Evolutionary conservation across 495 filamentous ascomycete species (phyloP), one percentile per base, ranked within the genome.

Genomic region (Xylaria acuta): DNA sequence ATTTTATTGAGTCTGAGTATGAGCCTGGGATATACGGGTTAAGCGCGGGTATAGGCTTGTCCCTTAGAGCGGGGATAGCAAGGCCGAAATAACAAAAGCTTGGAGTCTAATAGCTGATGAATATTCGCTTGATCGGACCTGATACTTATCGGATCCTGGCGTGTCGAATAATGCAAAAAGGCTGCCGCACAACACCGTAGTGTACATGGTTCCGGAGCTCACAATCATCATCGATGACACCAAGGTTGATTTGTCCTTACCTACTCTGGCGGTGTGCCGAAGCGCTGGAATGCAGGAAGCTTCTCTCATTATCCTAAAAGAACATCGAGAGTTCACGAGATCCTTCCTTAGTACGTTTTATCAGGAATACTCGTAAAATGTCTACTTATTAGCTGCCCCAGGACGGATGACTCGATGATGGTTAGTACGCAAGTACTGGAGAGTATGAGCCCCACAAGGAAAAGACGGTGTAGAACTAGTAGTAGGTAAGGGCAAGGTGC

Each of bases 391-490:
- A 12, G n/a, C 8, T 16, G 34, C 49, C 34, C 14, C 64, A 54
- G 14, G 64, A 6, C 47, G 32, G 34, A 67, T 16, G 41, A 69
- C 53, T 38, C 20, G 7, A 22, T 38, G 41, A 49, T 25, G 11
- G 36, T 7, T 38, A 38, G 36, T 38, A 3, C 3, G 34, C 25
- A 34, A 40, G 64, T 34, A 56, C n/a, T 20, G 12, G 1, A 30
- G 12, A 45, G 30, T 14, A 16, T 59, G 47, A 12, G 69, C 45
- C 56, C 69, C 59, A 71, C 60, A 45, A 25, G 43, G 59, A 71
- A 71, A 70, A 70, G 69, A 71, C 69, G 69, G 69, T 71, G 69
- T 71, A 69, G 53, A 53, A n/a, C 38, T 25, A 43, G 14, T 59
- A 27, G 9, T n/a, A 59, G n/a, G 22, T 18, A 22, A n/a, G 30